Evolutionary conservation across 2,329 filamentous ascomycete species (phyloP).

Genomic region (Ceratocystis destructans): DNA sequence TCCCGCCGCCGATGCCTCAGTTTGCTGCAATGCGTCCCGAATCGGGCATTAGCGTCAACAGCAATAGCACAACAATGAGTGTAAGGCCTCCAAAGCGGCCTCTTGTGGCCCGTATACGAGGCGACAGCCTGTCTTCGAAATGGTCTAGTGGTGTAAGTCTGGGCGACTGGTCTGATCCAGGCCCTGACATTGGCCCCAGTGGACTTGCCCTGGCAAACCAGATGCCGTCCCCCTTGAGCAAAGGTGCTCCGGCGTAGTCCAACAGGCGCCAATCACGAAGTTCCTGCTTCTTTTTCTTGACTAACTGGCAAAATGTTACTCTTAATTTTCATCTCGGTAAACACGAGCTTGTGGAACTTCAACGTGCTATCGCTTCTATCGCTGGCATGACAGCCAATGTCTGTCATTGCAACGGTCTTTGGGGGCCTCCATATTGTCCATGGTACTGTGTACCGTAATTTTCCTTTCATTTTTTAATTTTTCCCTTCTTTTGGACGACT

Average conservation of each 20-base stretch:
- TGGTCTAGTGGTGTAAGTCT: slow-evolving; percentile 40
- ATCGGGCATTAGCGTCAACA: slow-evolving; percentile 23
- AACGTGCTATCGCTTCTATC: background rate
- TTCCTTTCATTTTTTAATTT: slow-evolving; percentile 4
- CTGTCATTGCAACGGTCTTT: background rate
- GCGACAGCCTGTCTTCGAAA: slow-evolving; percentile 27
- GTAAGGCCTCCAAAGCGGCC: slow-evolving; percentile 23
- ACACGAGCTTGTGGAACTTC: no score
- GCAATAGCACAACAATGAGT: slow-evolving; percentile 32
- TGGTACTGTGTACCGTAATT: slow-evolving; percentile 5
- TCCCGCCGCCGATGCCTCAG: slow-evolving; percentile 19
- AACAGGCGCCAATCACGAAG: background rate
- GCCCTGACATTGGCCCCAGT: slow-evolving; percentile 38
- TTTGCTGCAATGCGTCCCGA: slow-evolving; percentile 21
- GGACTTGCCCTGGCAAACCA: slow-evolving; percentile 15
- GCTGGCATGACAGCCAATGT: background rate
- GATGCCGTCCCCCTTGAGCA: background rate
- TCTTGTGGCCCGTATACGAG: slow-evolving; percentile 26
- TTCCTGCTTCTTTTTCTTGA: background rate
- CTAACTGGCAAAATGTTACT: background rate
- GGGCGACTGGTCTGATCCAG: slow-evolving; percentile 36
- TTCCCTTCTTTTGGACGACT: slow-evolving; percentile 11
- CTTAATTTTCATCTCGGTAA: background rate
- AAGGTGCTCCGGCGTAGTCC: background rate
- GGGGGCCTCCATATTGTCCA: background rate